phyloP scores from a whole-genome alignment of 345 rosid genomes.

The Arabis hirsuta region DNA sequence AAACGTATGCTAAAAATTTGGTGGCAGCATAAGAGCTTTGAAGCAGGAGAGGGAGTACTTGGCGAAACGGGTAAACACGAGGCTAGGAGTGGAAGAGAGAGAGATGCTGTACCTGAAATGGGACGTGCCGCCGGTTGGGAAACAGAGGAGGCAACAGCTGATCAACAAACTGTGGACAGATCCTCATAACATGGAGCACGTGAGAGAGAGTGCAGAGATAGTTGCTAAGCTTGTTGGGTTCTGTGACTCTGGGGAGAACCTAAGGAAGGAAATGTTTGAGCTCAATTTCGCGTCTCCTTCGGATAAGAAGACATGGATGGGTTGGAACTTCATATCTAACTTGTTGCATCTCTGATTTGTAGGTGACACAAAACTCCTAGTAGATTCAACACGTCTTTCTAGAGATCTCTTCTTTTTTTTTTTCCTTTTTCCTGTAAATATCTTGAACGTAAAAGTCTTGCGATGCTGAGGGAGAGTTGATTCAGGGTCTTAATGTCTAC shows the following conservation, averaged over 20 bases:
- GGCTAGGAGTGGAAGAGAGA: constrained; percentile 75
- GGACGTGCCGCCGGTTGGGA: constrained; percentile 81
- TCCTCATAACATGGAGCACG: constrained; percentile 72
- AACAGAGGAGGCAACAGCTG: constrained; percentile 84
- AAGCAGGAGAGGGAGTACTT: constrained; percentile 89
- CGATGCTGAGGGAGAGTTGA: neutral
- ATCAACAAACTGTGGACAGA: constrained; percentile 90
- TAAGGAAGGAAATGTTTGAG: constrained; percentile 91
- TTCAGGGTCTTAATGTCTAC: neutral
- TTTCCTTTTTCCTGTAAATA: constrained; percentile 21
- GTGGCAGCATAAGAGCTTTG: constrained; percentile 70
- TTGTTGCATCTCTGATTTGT: constrained; percentile 59
- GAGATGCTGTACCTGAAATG: constrained; percentile 79
- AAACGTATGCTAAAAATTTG: neutral
- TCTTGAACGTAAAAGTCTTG: neutral
- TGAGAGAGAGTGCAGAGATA: constrained; percentile 73
- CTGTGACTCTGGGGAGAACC: constrained; percentile 74
- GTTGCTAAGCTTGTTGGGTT: constrained; percentile 91
- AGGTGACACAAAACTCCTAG: neutral
- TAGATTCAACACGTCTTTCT: constrained; percentile 11
- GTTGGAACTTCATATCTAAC: constrained; percentile 91
- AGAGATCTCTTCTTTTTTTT: neutral
- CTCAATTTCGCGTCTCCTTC: constrained; percentile 71
- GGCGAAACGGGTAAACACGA: constrained; percentile 78
- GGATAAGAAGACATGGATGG: constrained; percentile 88